A percentile compares a stretch with the other conserved stretches of the same genome.
These are phyloP conservation scores for Aspergillus mulundensis DNA, from an alignment of 495 filamentous ascomycete genomes.

Conservation along the genomic window DNA sequence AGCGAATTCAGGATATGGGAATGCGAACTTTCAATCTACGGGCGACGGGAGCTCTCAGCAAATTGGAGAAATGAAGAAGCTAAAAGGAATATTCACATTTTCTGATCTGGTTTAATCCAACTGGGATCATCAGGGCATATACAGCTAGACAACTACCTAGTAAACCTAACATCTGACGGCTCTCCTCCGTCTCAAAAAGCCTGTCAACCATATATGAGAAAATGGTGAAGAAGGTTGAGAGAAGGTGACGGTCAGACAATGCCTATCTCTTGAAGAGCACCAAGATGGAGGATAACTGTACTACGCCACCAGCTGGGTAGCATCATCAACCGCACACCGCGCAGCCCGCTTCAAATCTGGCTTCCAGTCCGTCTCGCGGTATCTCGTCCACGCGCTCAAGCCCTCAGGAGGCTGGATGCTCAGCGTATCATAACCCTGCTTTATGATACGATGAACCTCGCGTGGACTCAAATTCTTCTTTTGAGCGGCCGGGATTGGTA, in stretches of 20 bases:
- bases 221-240: background rate
- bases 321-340: conserved; percentile 60
- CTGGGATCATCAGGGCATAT: conserved; percentile 9
- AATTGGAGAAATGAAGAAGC: background rate
- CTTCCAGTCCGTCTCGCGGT: conserved; percentile 64
- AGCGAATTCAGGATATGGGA: conserved; percentile 2
- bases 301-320: conserved; percentile 37
- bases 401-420: conserved; percentile 82
- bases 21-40: background rate
- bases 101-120: conserved; percentile 7
- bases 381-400: conserved; percentile 69
- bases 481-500: conserved; percentile 30
- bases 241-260: too few relatives aligned
- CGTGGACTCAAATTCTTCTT: conserved; percentile 69
- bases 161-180: background rate
- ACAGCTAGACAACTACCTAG: background rate
- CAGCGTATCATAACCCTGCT: conserved; percentile 91
- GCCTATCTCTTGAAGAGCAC: background rate
- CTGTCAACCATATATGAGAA: background rate
- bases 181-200: background rate
- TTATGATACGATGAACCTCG: conserved; percentile 87
- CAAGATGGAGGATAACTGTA: background rate
- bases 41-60: background rate
- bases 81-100: conserved; percentile 4
- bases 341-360: conserved; percentile 81